These are phyloP conservation scores for Nannochloris sp. DNA, from an alignment of 139 green algal species.

Conservation along the genomic window DNA sequence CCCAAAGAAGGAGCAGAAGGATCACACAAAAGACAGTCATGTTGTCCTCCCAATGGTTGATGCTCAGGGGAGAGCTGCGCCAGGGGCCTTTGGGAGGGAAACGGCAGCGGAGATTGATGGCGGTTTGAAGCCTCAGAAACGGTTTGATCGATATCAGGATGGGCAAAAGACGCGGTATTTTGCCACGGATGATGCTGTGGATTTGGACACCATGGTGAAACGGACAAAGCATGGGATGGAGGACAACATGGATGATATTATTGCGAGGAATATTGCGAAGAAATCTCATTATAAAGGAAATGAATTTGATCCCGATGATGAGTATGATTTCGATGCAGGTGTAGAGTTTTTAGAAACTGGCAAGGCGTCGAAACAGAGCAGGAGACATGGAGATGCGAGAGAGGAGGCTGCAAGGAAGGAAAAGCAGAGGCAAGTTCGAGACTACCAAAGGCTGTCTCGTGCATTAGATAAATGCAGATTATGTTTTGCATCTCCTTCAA, in stretches of 20 bases:
- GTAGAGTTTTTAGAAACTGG: constrained; percentile 55
- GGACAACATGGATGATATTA: constrained; percentile 55
- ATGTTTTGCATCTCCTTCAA: constrained; percentile 32
- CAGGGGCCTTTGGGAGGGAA: constrained; percentile 75
- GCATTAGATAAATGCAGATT: constrained; percentile 34
- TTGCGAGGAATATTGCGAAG: constrained; percentile 65
- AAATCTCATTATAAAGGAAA: constrained; percentile 19
- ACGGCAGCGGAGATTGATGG: constrained; percentile 3
- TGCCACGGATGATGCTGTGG: constrained; percentile 68
- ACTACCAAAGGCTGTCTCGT: constrained; percentile 13
- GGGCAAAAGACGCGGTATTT: constrained; percentile 68
- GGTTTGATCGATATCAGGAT: constrained; percentile 53
- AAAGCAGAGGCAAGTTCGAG: constrained; percentile 34
- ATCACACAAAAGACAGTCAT: constrained; percentile 4
- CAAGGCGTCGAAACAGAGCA: constrained; percentile 9
- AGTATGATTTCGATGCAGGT: constrained; percentile 90
- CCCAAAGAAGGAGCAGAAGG: background rate
- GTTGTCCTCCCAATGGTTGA: constrained; percentile 68
- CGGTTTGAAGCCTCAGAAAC: constrained; percentile 10
- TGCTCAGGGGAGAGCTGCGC: constrained; percentile 47
- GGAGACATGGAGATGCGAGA: background rate
- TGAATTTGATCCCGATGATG: constrained; percentile 60
- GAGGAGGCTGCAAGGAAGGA: constrained; percentile 19
- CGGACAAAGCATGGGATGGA: constrained; percentile 45
- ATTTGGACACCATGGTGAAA: constrained; percentile 67